A percentile compares a stretch with the other conserved stretches of the same genome.
Conservation (phyloP, 2,329 filamentous ascomycete genomes). For the Aspergillus neotritici region DNA sequence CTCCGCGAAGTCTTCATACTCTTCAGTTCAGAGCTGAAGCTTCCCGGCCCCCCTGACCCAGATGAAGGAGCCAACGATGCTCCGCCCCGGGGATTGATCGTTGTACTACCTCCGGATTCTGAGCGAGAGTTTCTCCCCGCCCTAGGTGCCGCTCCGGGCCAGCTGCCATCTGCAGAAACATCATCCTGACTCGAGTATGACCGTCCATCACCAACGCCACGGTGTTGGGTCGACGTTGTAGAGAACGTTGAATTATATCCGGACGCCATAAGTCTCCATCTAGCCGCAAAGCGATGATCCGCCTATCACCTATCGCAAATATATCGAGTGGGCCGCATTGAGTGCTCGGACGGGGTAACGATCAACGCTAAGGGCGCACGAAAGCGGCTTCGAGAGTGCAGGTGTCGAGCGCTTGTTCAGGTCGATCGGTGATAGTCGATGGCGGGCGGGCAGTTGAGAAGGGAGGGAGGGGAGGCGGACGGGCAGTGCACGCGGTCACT, state of each 20-base stretch:
- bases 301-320: constrained; percentile 33
- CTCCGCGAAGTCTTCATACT: constrained; percentile 60
- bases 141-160: constrained; percentile 29
- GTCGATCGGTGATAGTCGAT: constrained; percentile 1
- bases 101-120: constrained; percentile 53
- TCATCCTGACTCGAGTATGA: constrained; percentile 37
- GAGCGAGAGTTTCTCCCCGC: constrained; percentile 44
- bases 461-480: constrained; percentile 10
- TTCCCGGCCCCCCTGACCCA: constrained; percentile 65
- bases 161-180: constrained; percentile 35
- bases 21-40: constrained; percentile 83
- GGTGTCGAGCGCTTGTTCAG: constrained; percentile 4
- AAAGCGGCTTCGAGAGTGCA: neutral
- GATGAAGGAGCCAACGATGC: constrained; percentile 65
- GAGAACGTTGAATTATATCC: constrained; percentile 39
- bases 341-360: constrained; percentile 6
- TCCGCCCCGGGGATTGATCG: constrained; percentile 56
- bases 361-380: neutral
- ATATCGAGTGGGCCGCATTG: constrained; percentile 28
- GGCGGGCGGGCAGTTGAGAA: constrained; percentile 11
- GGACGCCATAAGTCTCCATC: constrained; percentile 44
- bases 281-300: constrained; percentile 29
- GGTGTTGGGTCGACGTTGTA: constrained; percentile 38
- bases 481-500: constrained; percentile 9
- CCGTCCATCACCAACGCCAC: constrained; percentile 32